Conservation (phyloP, 768 basidiomycete genomes). For the Lactarius psammicola region DNA sequence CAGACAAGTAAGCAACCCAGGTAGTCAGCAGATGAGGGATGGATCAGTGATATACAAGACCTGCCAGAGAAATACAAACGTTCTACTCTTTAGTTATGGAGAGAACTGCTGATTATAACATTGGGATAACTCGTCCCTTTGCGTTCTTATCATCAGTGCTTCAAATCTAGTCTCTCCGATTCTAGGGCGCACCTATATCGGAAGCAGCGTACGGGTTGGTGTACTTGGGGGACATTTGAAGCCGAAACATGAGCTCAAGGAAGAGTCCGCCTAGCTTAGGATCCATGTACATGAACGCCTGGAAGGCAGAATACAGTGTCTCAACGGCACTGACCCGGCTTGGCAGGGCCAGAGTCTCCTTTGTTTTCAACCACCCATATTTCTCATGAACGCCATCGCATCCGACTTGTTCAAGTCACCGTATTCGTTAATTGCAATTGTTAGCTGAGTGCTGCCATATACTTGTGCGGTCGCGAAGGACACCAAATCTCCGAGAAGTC, state of each 20-base stretch:
- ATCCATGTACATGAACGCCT: conserved; percentile 52
- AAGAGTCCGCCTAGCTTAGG: conserved; percentile 42
- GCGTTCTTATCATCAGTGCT: background rate
- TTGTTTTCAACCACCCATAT: conserved; percentile 30
- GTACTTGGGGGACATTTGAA: conserved; percentile 24
- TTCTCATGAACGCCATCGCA: conserved; percentile 51
- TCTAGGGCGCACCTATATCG: conserved; percentile 27
- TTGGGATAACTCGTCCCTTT: conserved; percentile 13
- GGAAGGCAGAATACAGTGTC: conserved; percentile 52
- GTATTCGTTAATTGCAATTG: conserved; percentile 40
- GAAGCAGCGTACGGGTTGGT: conserved; percentile 23
- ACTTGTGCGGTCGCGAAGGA: conserved; percentile 52
- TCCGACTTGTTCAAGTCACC: conserved; percentile 53
- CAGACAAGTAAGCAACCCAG: conserved; percentile 36
- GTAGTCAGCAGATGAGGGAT: conserved; percentile 29
- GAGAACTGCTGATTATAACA: background rate
- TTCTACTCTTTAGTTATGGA: conserved; percentile 12
- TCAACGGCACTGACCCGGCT: conserved; percentile 49
- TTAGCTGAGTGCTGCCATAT: no score
- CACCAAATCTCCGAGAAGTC: conserved; percentile 51
- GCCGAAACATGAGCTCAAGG: conserved; percentile 30
- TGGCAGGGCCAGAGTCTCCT: background rate
- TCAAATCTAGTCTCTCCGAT: background rate
- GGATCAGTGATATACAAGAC: background rate
- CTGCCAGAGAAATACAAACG: background rate